These are phyloP conservation scores for Globisporangium barbulae DNA, from an alignment of 352 stramenopile species.

Conservation along the genomic window DNA sequence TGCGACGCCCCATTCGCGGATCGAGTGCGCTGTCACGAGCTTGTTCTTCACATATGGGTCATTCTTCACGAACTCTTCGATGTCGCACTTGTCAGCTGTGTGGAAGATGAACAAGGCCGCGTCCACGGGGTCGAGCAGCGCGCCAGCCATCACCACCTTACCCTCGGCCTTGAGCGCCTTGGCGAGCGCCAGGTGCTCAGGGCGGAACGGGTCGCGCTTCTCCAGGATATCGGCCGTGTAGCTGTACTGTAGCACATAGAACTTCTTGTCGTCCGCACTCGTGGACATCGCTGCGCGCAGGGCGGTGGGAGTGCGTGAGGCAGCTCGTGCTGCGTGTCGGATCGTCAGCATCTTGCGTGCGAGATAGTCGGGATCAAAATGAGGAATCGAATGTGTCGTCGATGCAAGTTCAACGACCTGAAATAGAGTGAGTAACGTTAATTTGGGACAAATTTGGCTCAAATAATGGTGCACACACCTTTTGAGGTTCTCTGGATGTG, in stretches of 20 bases:
- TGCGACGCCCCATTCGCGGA: slow-evolving; percentile 74
- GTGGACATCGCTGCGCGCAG: slow-evolving; percentile 35
- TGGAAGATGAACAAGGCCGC: slow-evolving; percentile 63
- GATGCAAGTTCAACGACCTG: not conserved
- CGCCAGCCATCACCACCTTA: slow-evolving; percentile 68
- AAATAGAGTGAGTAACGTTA: not conserved
- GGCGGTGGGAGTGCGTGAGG: not conserved
- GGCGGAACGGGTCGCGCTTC: slow-evolving; percentile 63
- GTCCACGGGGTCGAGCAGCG: slow-evolving; percentile 62
- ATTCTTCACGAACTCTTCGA: slow-evolving; percentile 62
- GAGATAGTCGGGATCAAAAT: not conserved
- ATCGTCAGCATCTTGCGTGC: not conserved
- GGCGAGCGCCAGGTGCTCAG: slow-evolving; percentile 54
- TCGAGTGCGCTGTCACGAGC: slow-evolving; percentile 59
- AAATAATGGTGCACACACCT: too few relatives aligned
- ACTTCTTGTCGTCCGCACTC: slow-evolving; percentile 45
- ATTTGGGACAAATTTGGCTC: not conserved
- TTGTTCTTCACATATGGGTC: slow-evolving; percentile 77
- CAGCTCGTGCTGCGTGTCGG: slow-evolving; percentile 2
- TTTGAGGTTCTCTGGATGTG: not conserved
- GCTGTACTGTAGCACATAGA: slow-evolving; percentile 69
- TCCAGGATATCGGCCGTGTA: slow-evolving; percentile 77
- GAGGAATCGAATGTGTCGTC: not conserved
- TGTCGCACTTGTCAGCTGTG: slow-evolving; percentile 43
- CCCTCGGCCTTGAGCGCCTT: slow-evolving; percentile 47